Conservation (phyloP, 768 basidiomycete species). For the Lentinula sp. region DNA sequence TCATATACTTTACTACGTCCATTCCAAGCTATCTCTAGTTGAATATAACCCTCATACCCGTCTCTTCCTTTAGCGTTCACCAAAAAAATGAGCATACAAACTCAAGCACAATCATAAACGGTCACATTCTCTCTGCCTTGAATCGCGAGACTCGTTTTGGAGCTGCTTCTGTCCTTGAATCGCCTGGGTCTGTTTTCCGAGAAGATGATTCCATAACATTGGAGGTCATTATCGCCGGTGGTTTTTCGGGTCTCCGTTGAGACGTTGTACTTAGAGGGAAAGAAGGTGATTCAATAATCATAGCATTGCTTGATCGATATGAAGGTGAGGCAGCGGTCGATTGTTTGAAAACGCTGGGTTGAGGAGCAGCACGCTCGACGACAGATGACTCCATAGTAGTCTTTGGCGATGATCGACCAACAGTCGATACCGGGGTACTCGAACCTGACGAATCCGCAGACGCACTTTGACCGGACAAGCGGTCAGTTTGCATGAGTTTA, state of each 20-base stretch:
- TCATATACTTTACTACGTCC: too few species aligned
- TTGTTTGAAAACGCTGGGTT: background rate
- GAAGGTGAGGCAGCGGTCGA: background rate
- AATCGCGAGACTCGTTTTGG: slow-evolving; percentile 24
- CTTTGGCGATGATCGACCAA: slow-evolving; percentile 30
- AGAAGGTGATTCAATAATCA: slow-evolving; percentile 16
- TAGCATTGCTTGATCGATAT: background rate
- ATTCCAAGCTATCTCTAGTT: too few species aligned
- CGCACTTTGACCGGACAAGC: slow-evolving; percentile 6
- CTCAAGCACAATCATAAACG: too few species aligned
- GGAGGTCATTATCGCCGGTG: slow-evolving; percentile 22
- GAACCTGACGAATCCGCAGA: slow-evolving; percentile 8
- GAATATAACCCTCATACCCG: too few species aligned
- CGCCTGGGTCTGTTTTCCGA: background rate
- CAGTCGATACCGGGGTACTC: slow-evolving; percentile 21
- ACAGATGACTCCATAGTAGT: slow-evolving; percentile 7
- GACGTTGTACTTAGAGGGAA: slow-evolving; percentile 10
- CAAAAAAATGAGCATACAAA: too few species aligned
- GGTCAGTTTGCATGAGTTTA: slow-evolving; percentile 34
- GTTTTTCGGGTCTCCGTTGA: slow-evolving; percentile 19
- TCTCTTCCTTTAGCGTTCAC: too few species aligned
- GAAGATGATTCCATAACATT: slow-evolving; percentile 16
- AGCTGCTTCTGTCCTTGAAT: background rate
- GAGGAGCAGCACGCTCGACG: slow-evolving; percentile 10
- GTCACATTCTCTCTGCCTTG: slow-evolving; percentile 23